A percentile compares a stretch with the other conserved stretches of the same genome.
Conservation (phyloP, 2,329 filamentous ascomycete genomes). For the Hypomyces rosellus region DNA sequence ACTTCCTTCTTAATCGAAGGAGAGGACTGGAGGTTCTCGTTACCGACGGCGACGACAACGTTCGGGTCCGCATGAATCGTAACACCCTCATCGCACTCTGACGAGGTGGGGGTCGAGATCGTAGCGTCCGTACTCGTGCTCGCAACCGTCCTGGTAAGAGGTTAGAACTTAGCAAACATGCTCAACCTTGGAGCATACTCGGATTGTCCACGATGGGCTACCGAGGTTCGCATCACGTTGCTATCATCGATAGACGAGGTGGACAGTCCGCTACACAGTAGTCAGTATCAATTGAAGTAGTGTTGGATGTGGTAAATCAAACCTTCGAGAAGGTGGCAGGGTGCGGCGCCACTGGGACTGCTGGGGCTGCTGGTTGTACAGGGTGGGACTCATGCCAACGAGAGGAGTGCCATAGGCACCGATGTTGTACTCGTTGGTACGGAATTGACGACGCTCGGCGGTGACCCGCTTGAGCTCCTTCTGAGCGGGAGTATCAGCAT, state of each 20-base stretch:
- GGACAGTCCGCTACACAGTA: constrained; percentile 19
- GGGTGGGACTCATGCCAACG: constrained; percentile 44
- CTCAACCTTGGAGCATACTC: constrained; percentile 28
- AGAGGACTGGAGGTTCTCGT: constrained; percentile 43
- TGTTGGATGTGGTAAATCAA: constrained; percentile 9
- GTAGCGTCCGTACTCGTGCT: constrained; percentile 36
- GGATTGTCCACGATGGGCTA: constrained; percentile 27
- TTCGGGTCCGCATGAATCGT: constrained; percentile 49
- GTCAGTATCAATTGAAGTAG: background rate
- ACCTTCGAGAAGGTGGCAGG: constrained; percentile 26
- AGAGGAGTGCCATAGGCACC: constrained; percentile 59
- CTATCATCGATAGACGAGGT: constrained; percentile 24
- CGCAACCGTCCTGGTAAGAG: constrained; percentile 27
- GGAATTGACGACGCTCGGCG: constrained; percentile 89
- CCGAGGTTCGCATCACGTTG: constrained; percentile 23
- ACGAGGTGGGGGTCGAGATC: constrained; percentile 35
- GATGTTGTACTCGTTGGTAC: constrained; percentile 89
- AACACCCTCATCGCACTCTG: constrained; percentile 47
- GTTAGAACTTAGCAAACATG: constrained; percentile 27
- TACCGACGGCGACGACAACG: constrained; percentile 28
- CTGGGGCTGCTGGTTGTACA: constrained; percentile 32
- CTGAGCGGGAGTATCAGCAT: constrained; percentile 92
- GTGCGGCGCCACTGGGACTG: constrained; percentile 32
- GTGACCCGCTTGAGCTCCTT: constrained; percentile 96
- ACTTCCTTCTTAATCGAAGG: constrained; percentile 39